phyloP scores from a whole-genome alignment of 2,329 filamentous ascomycete genomes.

The Scedosporium apiospermum region DNA sequence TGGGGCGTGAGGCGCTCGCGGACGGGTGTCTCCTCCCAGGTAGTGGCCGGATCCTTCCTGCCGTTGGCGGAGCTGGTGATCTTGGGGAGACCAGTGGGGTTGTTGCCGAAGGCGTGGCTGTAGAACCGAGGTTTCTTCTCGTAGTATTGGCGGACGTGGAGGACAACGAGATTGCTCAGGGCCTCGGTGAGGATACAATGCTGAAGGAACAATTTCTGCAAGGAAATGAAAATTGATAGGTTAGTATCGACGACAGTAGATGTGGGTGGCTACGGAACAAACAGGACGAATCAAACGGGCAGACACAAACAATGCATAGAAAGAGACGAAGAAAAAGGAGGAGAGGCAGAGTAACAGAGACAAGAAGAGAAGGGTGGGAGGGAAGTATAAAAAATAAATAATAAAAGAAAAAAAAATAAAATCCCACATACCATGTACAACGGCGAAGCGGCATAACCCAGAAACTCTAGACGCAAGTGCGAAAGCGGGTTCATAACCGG shows the following conservation, averaged over 20 bases:
- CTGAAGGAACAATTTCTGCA: neutral
- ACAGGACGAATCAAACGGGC: too few relatives aligned
- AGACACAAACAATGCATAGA: neutral
- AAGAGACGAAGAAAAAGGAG: neutral
- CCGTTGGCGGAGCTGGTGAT: neutral
- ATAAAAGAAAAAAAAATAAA: too few relatives aligned
- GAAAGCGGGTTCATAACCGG: neutral
- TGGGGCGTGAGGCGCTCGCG: neutral
- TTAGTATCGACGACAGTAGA: neutral
- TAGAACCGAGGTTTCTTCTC: neutral
- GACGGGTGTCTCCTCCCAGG: neutral
- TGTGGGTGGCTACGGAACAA: neutral
- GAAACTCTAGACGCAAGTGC: neutral
- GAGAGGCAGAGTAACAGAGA: neutral
- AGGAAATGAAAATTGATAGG: neutral
- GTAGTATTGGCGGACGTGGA: conserved; percentile 1
- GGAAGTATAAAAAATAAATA: too few relatives aligned
- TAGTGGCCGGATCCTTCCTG: too few relatives aligned
- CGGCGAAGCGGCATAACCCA: neutral
- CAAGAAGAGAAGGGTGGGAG: neutral
- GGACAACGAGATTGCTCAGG: neutral
- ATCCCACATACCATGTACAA: neutral
- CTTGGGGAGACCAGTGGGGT: neutral
- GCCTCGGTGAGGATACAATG: neutral
- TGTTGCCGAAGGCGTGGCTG: neutral